Base-by-base conservation (phyloP, 305 asterid species). In the Caryopteris hybrid region DNA sequence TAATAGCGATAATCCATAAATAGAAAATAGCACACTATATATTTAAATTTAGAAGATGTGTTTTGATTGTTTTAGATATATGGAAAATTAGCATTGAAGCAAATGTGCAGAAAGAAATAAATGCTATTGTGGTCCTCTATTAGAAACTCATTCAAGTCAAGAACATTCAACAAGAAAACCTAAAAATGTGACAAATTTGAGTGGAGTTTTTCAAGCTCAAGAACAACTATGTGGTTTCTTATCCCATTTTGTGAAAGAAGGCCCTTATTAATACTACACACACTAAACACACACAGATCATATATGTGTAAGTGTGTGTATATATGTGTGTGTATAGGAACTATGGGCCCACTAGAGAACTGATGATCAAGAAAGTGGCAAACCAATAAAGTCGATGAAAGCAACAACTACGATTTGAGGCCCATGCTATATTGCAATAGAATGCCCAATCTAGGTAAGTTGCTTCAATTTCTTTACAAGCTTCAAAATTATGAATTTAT, bases 271-370 rank as follows among this genome's bases (percentile, higher is more conserved):
- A 51, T 77, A 23, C 51, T 47, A 18, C 45, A 53, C 38, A 20
- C 34, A 33, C 38, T 27, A 33, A 4, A 4, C 38, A 59, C 34
- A 38, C 64, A 39, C 22, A 34, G 1, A 34, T 34, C 13, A 59
- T 58, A 8, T 16, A 8, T 8, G 12, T n/a, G 21, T 11, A 11
- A 1, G 14, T 10, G 10, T 21, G 39, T 5, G 23, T 33, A 48
- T 48, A 48, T 20, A 50, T 48, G n/a, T n/a, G n/a, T n/a, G n/a
- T n/a, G 13, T 48, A 38, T 36, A 31, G 6, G 58, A 45, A 58
- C 13, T 48, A 34, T 57, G 73, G 78, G 81, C 8, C 77, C 81
- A 76, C 72, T 66, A 43, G 36, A 41, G 29, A 64, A 57, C 34
- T 66, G 62, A 43, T 55, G 47, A 66, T 61, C 68, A 66, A 71